phyloP scores from a whole-genome alignment of 306 rosid genomes.

The Castanea mollissima region DNA sequence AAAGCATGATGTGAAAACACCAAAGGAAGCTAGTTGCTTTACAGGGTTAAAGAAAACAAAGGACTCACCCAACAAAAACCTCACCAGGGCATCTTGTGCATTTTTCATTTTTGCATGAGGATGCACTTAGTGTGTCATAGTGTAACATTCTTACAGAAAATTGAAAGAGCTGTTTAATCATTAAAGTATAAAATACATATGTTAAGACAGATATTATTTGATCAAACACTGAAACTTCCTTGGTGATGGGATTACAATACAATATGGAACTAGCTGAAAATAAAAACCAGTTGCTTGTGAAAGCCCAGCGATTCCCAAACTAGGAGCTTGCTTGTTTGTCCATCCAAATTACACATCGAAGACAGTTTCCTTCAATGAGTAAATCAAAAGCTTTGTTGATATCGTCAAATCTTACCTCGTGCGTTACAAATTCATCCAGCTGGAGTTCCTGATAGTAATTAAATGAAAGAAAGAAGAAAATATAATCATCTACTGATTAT shows the following conservation, averaged over 20 bases:
- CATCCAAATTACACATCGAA: conserved; percentile 82
- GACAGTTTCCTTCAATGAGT: conserved; percentile 54
- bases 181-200: not conserved
- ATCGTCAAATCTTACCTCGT: conserved; percentile 61
- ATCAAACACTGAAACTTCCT: not conserved
- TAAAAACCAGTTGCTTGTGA: not conserved
- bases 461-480: not conserved
- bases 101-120: no score
- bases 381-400: conserved; percentile 80
- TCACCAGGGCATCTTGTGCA: no score
- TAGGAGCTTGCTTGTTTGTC: conserved; percentile 28
- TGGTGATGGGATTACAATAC: not conserved
- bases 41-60: no score
- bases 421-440: conserved; percentile 78
- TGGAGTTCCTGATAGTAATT: conserved; percentile 52
- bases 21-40: no score
- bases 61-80: no score
- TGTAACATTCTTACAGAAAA: not conserved
- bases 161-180: not conserved
- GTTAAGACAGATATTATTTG: not conserved
- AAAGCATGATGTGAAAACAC: no score
- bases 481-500: not conserved
- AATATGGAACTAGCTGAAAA: not conserved
- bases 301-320: not conserved
- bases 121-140: not conserved